Percentiles rank a stretch among this genome's conserved stretches.
These are phyloP conservation scores for Fusarium armeniacum DNA, from an alignment of 2,329 filamentous ascomycete species.

Conservation along the genomic window DNA sequence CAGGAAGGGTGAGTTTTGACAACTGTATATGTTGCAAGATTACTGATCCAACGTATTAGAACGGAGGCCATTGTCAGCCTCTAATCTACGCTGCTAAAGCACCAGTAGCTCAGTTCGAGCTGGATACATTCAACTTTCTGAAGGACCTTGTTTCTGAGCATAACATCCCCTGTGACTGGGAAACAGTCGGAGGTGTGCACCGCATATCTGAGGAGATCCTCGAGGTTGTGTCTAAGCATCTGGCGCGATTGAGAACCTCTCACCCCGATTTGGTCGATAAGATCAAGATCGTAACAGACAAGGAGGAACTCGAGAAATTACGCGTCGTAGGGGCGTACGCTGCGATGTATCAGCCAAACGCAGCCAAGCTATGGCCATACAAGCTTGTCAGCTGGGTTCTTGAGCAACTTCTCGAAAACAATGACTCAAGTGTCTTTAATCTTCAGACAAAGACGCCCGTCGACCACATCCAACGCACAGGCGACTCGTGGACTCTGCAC, in stretches of 20 bases:
- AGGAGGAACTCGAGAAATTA: conserved; percentile 63
- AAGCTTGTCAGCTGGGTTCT: conserved; percentile 83
- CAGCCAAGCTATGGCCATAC: conserved; percentile 84
- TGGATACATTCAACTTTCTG: conserved; percentile 75
- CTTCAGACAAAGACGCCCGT: conserved; percentile 82
- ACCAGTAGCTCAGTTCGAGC: conserved; percentile 77
- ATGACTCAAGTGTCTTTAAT: conserved; percentile 68
- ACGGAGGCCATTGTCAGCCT: conserved; percentile 82
- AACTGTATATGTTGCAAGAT: background rate
- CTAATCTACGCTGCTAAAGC: conserved; percentile 72
- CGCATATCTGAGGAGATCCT: conserved; percentile 70
- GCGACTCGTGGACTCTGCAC: conserved; percentile 69
- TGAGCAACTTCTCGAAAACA: conserved; percentile 64
- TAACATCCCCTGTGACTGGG: conserved; percentile 78
- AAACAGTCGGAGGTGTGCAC: conserved; percentile 72
- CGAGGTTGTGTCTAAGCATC: conserved; percentile 62
- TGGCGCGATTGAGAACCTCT: conserved; percentile 63
- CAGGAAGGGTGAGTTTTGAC: conserved; percentile 73
- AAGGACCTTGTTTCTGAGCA: conserved; percentile 68
- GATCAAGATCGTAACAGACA: conserved; percentile 58
- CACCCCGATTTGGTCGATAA: conserved; percentile 70
- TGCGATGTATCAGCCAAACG: conserved; percentile 73
- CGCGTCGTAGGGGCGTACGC: conserved; percentile 70
- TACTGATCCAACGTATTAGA: conserved; percentile 57
- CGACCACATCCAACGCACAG: conserved; percentile 59